These are phyloP conservation scores for Xanthoconium separans DNA, from an alignment of 1,284 basidiomycete species.

Conservation along the genomic window DNA sequence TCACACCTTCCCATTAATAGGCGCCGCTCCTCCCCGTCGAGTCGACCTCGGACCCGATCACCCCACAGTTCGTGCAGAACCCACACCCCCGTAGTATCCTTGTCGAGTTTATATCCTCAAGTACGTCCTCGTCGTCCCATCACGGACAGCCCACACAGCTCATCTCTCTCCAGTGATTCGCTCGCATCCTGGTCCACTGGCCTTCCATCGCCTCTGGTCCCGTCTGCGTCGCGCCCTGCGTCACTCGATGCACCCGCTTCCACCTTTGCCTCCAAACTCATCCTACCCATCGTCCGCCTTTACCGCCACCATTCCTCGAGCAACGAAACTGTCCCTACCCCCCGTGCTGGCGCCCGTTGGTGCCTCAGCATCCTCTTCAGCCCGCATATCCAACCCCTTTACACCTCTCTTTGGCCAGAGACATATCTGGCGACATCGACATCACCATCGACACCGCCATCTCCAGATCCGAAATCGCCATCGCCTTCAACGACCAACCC, in stretches of 20 bases:
- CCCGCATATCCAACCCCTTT: slow-evolving; percentile 62
- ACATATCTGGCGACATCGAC: slow-evolving; percentile 37
- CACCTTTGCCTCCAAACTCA: slow-evolving; percentile 32
- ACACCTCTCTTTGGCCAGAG: slow-evolving; percentile 62
- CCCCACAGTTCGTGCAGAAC: slow-evolving; percentile 74
- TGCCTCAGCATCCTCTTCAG: too few relatives aligned
- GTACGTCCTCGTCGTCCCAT: slow-evolving; percentile 38
- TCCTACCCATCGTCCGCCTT: slow-evolving; percentile 57
- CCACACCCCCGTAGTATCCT: slow-evolving; percentile 65
- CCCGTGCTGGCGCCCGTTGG: slow-evolving; percentile 46
- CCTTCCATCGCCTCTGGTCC: slow-evolving; percentile 57
- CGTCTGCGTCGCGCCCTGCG: slow-evolving; percentile 49
- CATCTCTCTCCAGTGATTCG: slow-evolving; percentile 43
- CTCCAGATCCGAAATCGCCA: slow-evolving; percentile 55
- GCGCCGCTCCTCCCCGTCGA: slow-evolving; percentile 78
- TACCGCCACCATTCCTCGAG: slow-evolving; percentile 54
- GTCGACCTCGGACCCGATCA: slow-evolving; percentile 49
- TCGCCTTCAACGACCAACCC: slow-evolving; percentile 45
- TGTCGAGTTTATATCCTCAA: slow-evolving; percentile 72
- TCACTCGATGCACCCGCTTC: slow-evolving; percentile 48
- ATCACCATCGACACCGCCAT: slow-evolving; percentile 40
- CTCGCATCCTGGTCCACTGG: slow-evolving; percentile 62
- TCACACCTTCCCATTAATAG: slow-evolving; percentile 36
- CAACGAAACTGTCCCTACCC: slow-evolving; percentile 61
- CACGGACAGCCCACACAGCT: slow-evolving; percentile 5